Evolutionary conservation across 2,329 filamentous ascomycete species (phyloP), one percentile per base, ranked within the genome.

Genomic region (Sporothrix variecibatus): DNA sequence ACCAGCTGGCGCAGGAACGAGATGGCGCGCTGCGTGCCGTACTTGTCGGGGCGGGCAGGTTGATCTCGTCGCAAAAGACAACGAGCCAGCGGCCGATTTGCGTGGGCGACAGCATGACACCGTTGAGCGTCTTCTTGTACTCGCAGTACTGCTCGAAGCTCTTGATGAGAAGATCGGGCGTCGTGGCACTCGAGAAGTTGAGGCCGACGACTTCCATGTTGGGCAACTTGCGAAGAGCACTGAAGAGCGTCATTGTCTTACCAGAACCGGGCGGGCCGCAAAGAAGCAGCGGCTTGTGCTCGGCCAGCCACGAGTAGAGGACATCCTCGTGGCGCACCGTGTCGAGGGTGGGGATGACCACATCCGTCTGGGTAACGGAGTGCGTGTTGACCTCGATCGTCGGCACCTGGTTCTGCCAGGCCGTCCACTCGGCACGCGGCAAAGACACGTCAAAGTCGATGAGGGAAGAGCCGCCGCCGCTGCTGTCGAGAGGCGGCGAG

Each of bases 201-300:
- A 99, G 93, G 68, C 96, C 96, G 43, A 99, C 97, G 74, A 98
- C 94, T 83, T 99, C 96, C 95, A 99, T 98, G 81, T 98, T 98
- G 3, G 95, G 95, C 74, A 99, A 87, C 83, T 99, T 99, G 77
- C 96, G 92, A 72, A 99, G 89, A 46, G 96, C 96, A 81, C 95
- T 98, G 86, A 99, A 99, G 15, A 99, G 86, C 12, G 96, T 99
- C 96, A 99, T 99, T 4, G 96, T 99, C 86, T 99, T 99, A 87
- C 96, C 96, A 71, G 96, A 99, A 85, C 96, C 96, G 74, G 96
- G 96, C 81, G 96, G 97, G 82, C 96, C 97, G 81, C 96, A 99
- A 20, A 99, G 92, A 71, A 99, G 86, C 23, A 99, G 87, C 15
- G 97, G 96, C 85, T 99, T 99, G 82, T 99, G 96, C 82, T 99